Evolutionary conservation across 805 yeast species (phyloP).

Genomic region (Torulaspora microellipsoides): DNA sequence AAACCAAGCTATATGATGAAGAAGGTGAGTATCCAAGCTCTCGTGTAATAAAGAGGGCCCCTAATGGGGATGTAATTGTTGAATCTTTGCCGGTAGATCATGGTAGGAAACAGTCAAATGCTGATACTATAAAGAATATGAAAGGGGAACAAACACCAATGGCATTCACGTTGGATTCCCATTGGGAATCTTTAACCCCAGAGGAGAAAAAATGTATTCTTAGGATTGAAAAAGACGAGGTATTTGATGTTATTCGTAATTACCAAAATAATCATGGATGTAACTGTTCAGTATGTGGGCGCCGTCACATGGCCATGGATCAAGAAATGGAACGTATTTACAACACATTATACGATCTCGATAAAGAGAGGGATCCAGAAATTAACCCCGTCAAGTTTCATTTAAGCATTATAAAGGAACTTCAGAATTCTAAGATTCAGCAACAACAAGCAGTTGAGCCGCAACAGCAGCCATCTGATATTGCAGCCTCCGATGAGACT

Average conservation of each 20-base stretch:
- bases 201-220: slow-evolving; percentile 58
- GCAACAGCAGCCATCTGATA: neutral
- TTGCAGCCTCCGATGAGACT: neutral
- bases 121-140: slow-evolving; percentile 1
- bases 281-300: slow-evolving; percentile 73
- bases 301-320: slow-evolving; percentile 65
- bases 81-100: slow-evolving; percentile 37
- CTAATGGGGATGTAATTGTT: slow-evolving; percentile 74
- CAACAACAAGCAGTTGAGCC: slow-evolving; percentile 3
- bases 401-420: slow-evolving; percentile 32
- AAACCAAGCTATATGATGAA: slow-evolving; percentile 51
- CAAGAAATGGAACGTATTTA: slow-evolving; percentile 72
- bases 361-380: slow-evolving; percentile 35
- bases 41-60: slow-evolving; percentile 62
- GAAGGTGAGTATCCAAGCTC: slow-evolving; percentile 67
- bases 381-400: slow-evolving; percentile 33
- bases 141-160: slow-evolving; percentile 17
- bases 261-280: slow-evolving; percentile 52
- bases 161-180: slow-evolving; percentile 31
- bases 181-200: slow-evolving; percentile 64
- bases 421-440: slow-evolving; percentile 26
- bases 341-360: slow-evolving; percentile 58
- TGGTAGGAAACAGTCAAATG: neutral
- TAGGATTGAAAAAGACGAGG: slow-evolving; percentile 62
- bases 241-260: slow-evolving; percentile 58